Evolutionary conservation across 2,329 filamentous ascomycete species (phyloP).

Genomic region (Dothistroma pini): DNA sequence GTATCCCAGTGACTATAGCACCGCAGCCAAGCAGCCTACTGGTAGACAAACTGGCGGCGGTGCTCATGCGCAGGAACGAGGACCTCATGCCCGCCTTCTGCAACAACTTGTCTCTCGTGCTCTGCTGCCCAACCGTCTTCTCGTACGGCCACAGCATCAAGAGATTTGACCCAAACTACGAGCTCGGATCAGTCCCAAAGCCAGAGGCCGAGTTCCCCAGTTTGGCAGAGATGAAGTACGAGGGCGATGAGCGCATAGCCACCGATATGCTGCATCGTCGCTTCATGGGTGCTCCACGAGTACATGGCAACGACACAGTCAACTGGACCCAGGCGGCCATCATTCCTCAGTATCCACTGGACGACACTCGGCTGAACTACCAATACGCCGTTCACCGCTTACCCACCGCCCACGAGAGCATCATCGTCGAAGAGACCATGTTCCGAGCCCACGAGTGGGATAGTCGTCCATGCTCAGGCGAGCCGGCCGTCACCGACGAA

Average conservation of each 20-base stretch:
- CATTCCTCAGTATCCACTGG: conserved; percentile 38
- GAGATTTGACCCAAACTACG: neutral
- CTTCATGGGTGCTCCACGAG: conserved; percentile 43
- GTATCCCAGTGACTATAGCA: neutral
- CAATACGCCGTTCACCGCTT: conserved; percentile 9
- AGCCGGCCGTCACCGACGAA: neutral
- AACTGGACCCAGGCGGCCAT: conserved; percentile 41
- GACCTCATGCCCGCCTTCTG: conserved; percentile 7
- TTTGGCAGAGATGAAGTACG: conserved; percentile 44
- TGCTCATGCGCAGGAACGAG: neutral
- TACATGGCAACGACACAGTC: conserved; percentile 39
- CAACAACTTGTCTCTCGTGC: conserved; percentile 29
- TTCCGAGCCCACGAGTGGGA: conserved; percentile 1
- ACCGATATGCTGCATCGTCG: conserved; percentile 43
- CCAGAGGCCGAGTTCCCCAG: conserved; percentile 42
- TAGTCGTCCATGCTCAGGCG: neutral
- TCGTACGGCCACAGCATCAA: conserved; percentile 7
- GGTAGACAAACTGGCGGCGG: neutral
- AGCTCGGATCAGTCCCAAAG: neutral
- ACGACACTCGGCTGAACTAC: conserved; percentile 27
- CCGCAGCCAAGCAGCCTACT: neutral
- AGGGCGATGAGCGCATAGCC: conserved; percentile 46
- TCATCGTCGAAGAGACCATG: conserved; percentile 19
- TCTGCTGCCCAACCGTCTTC: conserved; percentile 40
- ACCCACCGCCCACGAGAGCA: conserved; percentile 17